Percentiles rank a stretch among this genome's conserved stretches.
Evolutionary conservation across 2,329 filamentous ascomycete species (phyloP).

Genomic region (Talaromyces marneffei): DNA sequence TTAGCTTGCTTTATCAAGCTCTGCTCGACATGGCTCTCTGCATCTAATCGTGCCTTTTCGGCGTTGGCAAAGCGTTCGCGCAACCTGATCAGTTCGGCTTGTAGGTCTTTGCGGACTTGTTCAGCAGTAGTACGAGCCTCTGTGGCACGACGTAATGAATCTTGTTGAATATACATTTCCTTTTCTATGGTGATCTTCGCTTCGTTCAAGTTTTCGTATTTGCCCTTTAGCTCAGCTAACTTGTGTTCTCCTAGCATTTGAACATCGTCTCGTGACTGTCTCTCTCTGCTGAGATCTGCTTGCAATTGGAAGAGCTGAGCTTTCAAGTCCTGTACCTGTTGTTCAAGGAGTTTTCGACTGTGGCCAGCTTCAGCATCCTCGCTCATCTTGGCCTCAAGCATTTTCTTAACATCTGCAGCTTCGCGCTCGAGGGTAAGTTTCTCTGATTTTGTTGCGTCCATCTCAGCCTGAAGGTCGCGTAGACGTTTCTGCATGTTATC

Average conservation of each 20-base stretch:
- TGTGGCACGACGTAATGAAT: conserved; percentile 77
- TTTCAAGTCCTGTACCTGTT: conserved; percentile 83
- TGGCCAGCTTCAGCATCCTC: conserved; percentile 82
- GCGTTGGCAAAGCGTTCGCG: conserved; percentile 77
- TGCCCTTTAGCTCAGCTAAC: conserved; percentile 71
- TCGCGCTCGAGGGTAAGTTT: conserved; percentile 81
- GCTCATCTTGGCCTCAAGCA: conserved; percentile 81
- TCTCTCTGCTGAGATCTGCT: conserved; percentile 81
- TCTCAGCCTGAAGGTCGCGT: conserved; percentile 79
- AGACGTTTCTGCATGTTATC: conserved; percentile 70
- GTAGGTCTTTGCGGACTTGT: conserved; percentile 81
- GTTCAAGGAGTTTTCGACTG: conserved; percentile 74
- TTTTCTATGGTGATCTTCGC: conserved; percentile 97
- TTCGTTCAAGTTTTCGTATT: conserved; percentile 81
- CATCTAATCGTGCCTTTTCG: conserved; percentile 78
- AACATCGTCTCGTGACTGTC: conserved; percentile 90
- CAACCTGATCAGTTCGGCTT: conserved; percentile 74
- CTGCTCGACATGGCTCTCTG: conserved; percentile 73
- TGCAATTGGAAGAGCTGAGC: conserved; percentile 77
- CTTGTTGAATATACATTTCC: conserved; percentile 92
- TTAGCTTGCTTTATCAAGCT: conserved; percentile 70
- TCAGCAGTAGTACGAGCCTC: conserved; percentile 76
- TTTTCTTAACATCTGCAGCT: conserved; percentile 75
- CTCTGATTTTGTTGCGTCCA: conserved; percentile 78
- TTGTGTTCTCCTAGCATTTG: conserved; percentile 87